Conservation (phyloP, 331 rosid species). For the Erythrophleum ivorense region DNA sequence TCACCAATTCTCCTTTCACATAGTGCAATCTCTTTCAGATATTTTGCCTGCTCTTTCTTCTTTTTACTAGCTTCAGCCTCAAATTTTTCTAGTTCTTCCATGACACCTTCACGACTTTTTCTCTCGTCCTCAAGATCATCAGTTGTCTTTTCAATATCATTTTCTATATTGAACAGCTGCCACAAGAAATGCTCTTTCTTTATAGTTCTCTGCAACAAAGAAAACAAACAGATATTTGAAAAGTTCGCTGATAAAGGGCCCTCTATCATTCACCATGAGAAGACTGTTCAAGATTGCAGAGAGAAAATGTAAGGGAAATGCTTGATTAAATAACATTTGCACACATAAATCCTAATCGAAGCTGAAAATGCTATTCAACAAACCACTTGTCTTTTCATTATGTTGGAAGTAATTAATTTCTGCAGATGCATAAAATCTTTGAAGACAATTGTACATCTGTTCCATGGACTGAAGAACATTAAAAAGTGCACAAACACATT, state of each 20-base stretch:
- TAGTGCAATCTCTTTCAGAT: constrained; percentile 59
- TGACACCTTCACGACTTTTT: constrained; percentile 60
- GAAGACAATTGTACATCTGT: background rate
- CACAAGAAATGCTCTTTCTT: constrained; percentile 70
- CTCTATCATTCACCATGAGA: background rate
- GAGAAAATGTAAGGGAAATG: background rate
- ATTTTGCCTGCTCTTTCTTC: constrained; percentile 70
- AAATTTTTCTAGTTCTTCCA: constrained; percentile 62
- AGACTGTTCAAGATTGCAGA: constrained; percentile 14
- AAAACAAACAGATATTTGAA: background rate
- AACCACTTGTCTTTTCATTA: constrained; percentile 1
- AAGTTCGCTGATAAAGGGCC: background rate
- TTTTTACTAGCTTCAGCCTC: constrained; percentile 66
- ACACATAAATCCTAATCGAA: background rate
- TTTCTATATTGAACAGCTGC: constrained; percentile 67
- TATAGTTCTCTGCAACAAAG: constrained; percentile 62
- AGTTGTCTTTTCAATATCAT: constrained; percentile 53
- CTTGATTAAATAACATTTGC: background rate
- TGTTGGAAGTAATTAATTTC: constrained; percentile 13
- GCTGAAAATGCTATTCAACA: constrained; percentile 20
- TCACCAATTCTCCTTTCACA: constrained; percentile 69
- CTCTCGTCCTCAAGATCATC: constrained; percentile 70
- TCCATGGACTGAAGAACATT: background rate
- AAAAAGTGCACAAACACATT: background rate
- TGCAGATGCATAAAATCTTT: background rate